Conservation (phyloP, 306 rosid species). For the Acacia confusa region DNA sequence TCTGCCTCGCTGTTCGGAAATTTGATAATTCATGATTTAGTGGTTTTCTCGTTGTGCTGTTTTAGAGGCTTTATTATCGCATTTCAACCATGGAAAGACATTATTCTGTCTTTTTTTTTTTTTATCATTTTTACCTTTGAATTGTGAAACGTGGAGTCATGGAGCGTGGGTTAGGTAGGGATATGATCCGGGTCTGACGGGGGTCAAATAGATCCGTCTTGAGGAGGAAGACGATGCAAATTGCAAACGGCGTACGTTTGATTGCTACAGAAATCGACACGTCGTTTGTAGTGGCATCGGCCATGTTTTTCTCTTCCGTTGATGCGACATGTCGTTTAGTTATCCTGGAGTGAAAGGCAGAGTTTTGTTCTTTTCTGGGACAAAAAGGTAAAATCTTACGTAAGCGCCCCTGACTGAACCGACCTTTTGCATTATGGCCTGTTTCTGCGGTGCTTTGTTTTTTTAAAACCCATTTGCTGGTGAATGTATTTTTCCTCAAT, state of each 20-base stretch:
- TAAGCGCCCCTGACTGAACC: too few relatives aligned
- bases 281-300: neutral
- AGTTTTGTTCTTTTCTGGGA: too few relatives aligned
- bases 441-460: too few relatives aligned
- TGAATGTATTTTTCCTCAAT: too few relatives aligned
- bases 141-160: neutral
- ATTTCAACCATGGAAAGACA: neutral
- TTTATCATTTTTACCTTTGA: neutral
- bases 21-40: neutral
- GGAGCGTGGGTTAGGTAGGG: neutral
- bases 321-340: neutral
- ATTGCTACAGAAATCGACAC: neutral
- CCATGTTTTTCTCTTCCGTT: too few relatives aligned
- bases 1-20: neutral
- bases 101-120: neutral
- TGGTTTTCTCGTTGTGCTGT: neutral
- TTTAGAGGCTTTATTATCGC: neutral
- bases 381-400: too few relatives aligned
- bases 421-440: too few relatives aligned
- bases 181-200: neutral
- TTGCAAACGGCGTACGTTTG: neutral
- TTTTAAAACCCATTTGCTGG: too few relatives aligned
- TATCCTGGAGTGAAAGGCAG: too few relatives aligned
- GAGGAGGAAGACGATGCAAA: neutral
- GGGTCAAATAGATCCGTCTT: neutral